Evolutionary conservation across 2,329 filamentous ascomycete genomes (phyloP), one percentile per base, ranked within the genome.

Genomic region (Colletotrichum tanaceti): DNA sequence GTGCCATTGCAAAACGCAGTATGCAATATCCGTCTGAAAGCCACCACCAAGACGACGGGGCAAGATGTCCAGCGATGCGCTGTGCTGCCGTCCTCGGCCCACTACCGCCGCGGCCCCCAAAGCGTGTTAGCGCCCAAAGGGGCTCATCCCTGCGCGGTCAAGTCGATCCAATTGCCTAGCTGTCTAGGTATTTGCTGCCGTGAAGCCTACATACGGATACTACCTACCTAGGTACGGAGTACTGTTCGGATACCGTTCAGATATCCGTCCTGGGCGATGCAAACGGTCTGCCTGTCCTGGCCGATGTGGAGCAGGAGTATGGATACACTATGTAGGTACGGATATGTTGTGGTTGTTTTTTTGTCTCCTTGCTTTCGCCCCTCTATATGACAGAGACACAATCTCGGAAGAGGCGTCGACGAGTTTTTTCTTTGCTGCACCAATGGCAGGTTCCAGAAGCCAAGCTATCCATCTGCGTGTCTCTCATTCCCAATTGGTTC

Each of bases 401-500:
- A 35, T 63, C 43, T 58, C 41, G 41, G 62, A 46, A 43, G 24
- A 52, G 58, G 61, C 35, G 41, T 46, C 43, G 55, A 58, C 24
- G 54, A 39, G 41, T 32, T 44, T 32, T 44, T 43, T 28, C 24
- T 22, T 32, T 58, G 54, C 24, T 32, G 55, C 28, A 35, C 38
- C 22, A 32, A 44, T 68, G 61, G 61, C 54, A 68, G 65, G 49
- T 68, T 68, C 65, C 61, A 68, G 65, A 68, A 68, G 65, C 55
- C 58, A 62, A 35, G 41, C 58, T 58, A 28, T 32, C 49, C 63
- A 28, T 32, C 49, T 43, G 46, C 58, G n/a, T 52, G 44, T 50
- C 58, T 38, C 35, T 32, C 24, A 3, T 60, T 10, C 28, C 47
- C 53, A 32, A 58, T 63, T 43, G 57, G 41, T 35, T 43, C 58